Evolutionary conservation across 805 yeast species (phyloP), one percentile per base, ranked within the genome.

Genomic region (Crinitomyces ghanaensis): DNA sequence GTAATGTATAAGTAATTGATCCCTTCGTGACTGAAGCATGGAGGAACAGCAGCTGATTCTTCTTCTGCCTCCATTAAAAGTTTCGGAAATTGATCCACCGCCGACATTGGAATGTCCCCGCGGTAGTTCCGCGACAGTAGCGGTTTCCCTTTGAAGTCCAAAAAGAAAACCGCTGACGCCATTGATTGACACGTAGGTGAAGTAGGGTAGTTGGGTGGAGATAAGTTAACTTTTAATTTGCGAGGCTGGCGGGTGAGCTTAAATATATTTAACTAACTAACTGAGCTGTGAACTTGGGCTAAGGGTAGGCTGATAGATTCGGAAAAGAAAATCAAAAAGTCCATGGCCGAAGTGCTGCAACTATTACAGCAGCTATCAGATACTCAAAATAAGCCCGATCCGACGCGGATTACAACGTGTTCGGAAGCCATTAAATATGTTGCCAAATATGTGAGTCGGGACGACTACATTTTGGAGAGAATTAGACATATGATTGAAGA

Each of bases 101-200:
- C 66, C 12, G 64, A 56, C 28, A 62, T 42, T 3, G 82, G 74
- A 13, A 79, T 68, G 46, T 79, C 85, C 2, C 82, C 80, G 39
- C 75, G 70, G 51, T 77, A 79, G 51, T 77, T 80, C 35, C 88
- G 58, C 14, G 78, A 66, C 33, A 79, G 66, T 34, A 79, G 63
- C 18, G 81, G 74, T 46, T 74, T 70, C 22, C 82, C 83, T 47
- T 72, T 70, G 47, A 68, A 66, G 53, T 77, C 84, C 37, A 79
- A 64, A 45, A 79, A 73, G 44, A 72, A 78, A 31, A 79, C 65
- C 36, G 77, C 77, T 30, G 83, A 77, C 24, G 82, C 82, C 82
- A 77, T 46, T 21, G 28, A 28, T 30, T 9, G 13, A 7, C 7
- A 26, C 9, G 28, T 13, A 8, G 6, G 14, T 28, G 38, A 32